Base-by-base conservation (phyloP, 2,329 filamentous ascomycete species). In the Fusarium burgessii region DNA sequence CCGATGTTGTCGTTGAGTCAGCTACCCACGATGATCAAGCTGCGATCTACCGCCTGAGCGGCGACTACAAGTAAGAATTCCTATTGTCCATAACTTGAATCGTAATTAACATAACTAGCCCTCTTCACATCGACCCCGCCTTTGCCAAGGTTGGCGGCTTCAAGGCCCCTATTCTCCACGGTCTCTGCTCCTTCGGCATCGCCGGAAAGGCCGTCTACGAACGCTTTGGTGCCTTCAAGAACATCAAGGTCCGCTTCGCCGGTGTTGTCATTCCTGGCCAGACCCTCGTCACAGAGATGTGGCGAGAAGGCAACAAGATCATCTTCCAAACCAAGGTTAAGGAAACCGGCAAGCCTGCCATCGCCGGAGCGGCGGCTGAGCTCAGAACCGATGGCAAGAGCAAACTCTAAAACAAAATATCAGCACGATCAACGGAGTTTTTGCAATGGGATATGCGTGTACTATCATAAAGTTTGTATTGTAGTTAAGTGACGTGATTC, bases 141-240 rank as follows among this genome's bases (percentile, higher is more conserved):
- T 98, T 99, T 82, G 93, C 93, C 84, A 96, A 96, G 85, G 91
- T 97, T 76, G 96, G 95, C 65, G 96, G 96, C 65, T 99, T 99
- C 90, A 92, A 96, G 84, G 89, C 86, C 32, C 96, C 96, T 15
- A 99, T 99, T 79, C 86, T 99, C 58, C 96, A 99, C 85, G 96
- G 96, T n/a, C 89, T 99, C 40, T 97, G 94, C 88, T 96, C 91
- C 80, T 95, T 99, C 77, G 96, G 96, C 74, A 90, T 98, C 73
- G 91, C 93, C 18, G 93, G 92, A 72, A 98, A 97, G 87, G 94
- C 95, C 66, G 90, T 99, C 41, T 92, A 95, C 80, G 89, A 94
- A 82, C 91, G 87, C 70, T 98, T 91, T 77, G 96, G 96, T 7
- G 83, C 88, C 49, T 94, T 92, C 84, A 93, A 92, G 87, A 97